phyloP scores from a whole-genome alignment of 139 green algal genomes.

The Micractinium sp. region DNA sequence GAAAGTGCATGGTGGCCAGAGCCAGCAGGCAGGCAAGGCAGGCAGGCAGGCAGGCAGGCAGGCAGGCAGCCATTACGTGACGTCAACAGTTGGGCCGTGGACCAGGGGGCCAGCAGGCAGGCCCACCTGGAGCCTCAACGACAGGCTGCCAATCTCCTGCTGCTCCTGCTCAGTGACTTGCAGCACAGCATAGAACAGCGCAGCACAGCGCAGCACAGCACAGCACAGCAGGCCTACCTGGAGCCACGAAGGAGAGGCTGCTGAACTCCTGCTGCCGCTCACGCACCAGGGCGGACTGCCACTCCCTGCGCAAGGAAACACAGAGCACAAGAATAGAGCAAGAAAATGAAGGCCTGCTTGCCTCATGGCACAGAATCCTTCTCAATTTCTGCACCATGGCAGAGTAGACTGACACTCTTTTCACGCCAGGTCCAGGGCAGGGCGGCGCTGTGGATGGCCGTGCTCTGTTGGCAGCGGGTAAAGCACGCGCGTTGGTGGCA shows the following conservation, averaged over 20 bases:
- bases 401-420: too few relatives aligned
- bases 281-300: background rate
- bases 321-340: background rate
- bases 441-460: too few relatives aligned
- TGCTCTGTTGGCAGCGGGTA: too few relatives aligned
- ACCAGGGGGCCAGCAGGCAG: background rate
- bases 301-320: conserved; percentile 4
- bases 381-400: too few relatives aligned
- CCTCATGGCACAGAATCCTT: too few relatives aligned
- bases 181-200: background rate
- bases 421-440: too few relatives aligned
- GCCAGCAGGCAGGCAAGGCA: too few relatives aligned
- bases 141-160: conserved; percentile 19
- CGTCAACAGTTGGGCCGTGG: background rate
- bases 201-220: background rate
- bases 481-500: too few relatives aligned
- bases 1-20: too few relatives aligned
- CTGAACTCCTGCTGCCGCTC: conserved; percentile 9
- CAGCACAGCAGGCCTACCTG: background rate
- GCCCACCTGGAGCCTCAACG: background rate
- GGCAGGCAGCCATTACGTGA: background rate
- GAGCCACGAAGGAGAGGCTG: background rate
- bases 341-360: too few relatives aligned
- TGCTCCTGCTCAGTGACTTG: background rate
- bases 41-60: too few relatives aligned